phyloP scores from a whole-genome alignment of 1,139 yeast species.

The Candida tropicalis region DNA sequence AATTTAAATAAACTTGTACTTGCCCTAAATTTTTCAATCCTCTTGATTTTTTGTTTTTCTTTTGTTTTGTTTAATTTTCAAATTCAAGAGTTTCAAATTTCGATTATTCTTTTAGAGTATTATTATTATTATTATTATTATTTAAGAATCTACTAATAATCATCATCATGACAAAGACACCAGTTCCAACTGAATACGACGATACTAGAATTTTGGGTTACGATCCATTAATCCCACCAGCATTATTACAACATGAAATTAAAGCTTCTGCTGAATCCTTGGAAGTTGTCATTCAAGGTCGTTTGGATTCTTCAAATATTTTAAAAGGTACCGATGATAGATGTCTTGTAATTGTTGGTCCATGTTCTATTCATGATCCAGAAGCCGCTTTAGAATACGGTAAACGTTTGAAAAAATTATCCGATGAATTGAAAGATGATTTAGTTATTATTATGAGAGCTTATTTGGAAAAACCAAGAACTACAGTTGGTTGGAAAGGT shows the following conservation, averaged over 20 bases:
- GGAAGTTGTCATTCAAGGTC: conserved; percentile 68
- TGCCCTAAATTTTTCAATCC: conserved; percentile 1
- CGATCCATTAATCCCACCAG: conserved; percentile 95
- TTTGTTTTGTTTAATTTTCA: background rate
- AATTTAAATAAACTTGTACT: conserved; percentile 3
- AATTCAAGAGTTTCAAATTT: background rate
- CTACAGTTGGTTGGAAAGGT: conserved; percentile 99
- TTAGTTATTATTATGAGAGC: conserved; percentile 94
- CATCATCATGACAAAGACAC: conserved; percentile 45
- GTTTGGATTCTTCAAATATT: conserved; percentile 73
- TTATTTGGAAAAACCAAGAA: conserved; percentile 95
- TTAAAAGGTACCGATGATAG: conserved; percentile 80
- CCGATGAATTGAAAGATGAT: conserved; percentile 70
- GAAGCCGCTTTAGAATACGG: conserved; percentile 91
- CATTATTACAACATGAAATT: conserved; percentile 84
- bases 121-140: too few species aligned
- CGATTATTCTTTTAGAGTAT: too few species aligned
- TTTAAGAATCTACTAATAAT: background rate
- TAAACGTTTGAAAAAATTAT: conserved; percentile 56
- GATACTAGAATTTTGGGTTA: conserved; percentile 91
- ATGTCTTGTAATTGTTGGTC: conserved; percentile 83
- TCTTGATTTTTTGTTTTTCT: background rate
- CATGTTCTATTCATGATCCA: conserved; percentile 96
- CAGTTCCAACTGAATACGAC: conserved; percentile 74
- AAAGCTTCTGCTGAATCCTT: conserved; percentile 67